These are phyloP conservation scores for Kwoniella dejecticola DNA, from an alignment of 768 basidiomycete species.

Conservation along the genomic window DNA sequence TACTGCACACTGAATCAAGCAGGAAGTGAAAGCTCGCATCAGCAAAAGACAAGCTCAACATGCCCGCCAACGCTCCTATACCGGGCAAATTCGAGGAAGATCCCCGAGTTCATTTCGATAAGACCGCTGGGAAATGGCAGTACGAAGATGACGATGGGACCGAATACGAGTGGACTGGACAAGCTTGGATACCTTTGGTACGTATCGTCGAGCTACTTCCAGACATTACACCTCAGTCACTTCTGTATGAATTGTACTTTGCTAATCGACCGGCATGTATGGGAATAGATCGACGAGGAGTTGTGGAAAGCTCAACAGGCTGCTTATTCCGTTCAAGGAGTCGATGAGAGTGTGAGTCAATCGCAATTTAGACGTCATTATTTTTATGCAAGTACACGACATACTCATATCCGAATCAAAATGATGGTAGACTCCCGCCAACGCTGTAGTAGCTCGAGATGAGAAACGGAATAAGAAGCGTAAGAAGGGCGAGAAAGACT, in stretches of 20 bases:
- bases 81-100: slow-evolving; percentile 68
- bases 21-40: not conserved
- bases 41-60: slow-evolving; percentile 4
- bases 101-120: slow-evolving; percentile 79
- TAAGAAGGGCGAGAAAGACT: slow-evolving; percentile 62
- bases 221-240: not conserved
- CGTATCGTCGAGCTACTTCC: slow-evolving; percentile 55
- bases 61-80: slow-evolving; percentile 29
- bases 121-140: slow-evolving; percentile 74
- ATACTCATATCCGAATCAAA: too few relatives aligned
- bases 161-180: slow-evolving; percentile 92
- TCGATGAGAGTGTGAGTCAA: slow-evolving; percentile 84
- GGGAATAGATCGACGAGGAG: slow-evolving; percentile 76
- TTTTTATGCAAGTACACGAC: too few relatives aligned
- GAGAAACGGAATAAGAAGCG: slow-evolving; percentile 61
- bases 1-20: too few relatives aligned
- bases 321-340: slow-evolving; percentile 86
- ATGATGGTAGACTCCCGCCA: slow-evolving; percentile 74
- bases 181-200: slow-evolving; percentile 81
- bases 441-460: slow-evolving; percentile 66
- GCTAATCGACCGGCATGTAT: not conserved
- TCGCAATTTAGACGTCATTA: too few relatives aligned
- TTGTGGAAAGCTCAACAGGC: slow-evolving; percentile 86
- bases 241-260: not conserved
- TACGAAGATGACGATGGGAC: slow-evolving; percentile 84